Evolutionary conservation across 1,284 basidiomycete genomes (phyloP).

Genomic region (Inonotus hispidus): DNA sequence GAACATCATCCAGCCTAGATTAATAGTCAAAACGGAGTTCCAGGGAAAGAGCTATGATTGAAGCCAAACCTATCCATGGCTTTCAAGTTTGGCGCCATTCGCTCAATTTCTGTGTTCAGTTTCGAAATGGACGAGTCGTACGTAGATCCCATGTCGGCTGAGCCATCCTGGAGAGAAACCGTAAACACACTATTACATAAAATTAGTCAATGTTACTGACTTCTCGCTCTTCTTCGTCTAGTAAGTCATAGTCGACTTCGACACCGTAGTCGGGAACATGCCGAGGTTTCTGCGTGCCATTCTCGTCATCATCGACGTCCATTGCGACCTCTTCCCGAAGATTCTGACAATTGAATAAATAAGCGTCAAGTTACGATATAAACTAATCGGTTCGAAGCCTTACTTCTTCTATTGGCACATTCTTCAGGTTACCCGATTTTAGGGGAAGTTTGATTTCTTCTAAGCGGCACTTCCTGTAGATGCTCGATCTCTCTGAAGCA

Average conservation of each 20-base stretch:
- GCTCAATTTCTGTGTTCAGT: slow-evolving; percentile 81
- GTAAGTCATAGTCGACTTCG: slow-evolving; percentile 78
- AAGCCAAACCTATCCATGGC: slow-evolving; percentile 74
- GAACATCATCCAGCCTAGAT: slow-evolving; percentile 84
- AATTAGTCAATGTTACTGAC: slow-evolving; percentile 32
- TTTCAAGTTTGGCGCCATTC: slow-evolving; percentile 95
- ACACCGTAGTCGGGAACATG: slow-evolving; percentile 82
- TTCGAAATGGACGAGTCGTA: slow-evolving; percentile 76
- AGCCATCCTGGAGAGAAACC: slow-evolving; percentile 47
- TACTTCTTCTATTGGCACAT: slow-evolving; percentile 94
- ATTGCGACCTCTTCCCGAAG: slow-evolving; percentile 81
- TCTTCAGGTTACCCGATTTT: slow-evolving; percentile 67
- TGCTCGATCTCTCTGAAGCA: slow-evolving; percentile 78
- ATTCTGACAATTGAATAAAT: slow-evolving; percentile 43
- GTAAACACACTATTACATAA: neutral
- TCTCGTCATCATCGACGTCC: slow-evolving; percentile 87
- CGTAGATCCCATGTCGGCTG: slow-evolving; percentile 63
- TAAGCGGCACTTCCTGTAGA: slow-evolving; percentile 89
- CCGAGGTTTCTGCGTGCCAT: slow-evolving; percentile 67
- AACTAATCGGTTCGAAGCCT: slow-evolving; percentile 16
- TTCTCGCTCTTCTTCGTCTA: slow-evolving; percentile 82
- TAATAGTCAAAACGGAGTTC: slow-evolving; percentile 5
- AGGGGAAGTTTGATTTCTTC: slow-evolving; percentile 91
- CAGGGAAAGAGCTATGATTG: neutral
- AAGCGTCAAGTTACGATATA: neutral